Evolutionary conservation across 495 filamentous ascomycete genomes (phyloP).

Genomic region (Beverwykella pulmonaria): DNA sequence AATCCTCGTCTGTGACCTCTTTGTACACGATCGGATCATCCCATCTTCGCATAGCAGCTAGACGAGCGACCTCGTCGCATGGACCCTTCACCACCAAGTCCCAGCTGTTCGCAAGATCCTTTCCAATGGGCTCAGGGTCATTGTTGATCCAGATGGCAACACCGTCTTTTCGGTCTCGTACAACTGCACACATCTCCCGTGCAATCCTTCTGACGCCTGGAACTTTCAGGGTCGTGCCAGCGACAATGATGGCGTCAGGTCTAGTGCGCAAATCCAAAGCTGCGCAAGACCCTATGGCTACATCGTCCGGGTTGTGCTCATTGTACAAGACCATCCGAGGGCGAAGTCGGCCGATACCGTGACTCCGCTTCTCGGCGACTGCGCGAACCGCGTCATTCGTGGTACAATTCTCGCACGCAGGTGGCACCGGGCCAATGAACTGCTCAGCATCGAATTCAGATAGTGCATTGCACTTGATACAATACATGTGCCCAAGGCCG

Average conservation of each 20-base stretch:
- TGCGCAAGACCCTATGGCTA: conserved; percentile 90
- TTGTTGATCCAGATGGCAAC: conserved; percentile 93
- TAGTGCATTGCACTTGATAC: conserved; percentile 83
- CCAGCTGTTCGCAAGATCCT: conserved; percentile 88
- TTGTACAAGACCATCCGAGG: conserved; percentile 97
- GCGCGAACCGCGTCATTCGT: conserved; percentile 74
- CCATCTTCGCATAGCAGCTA: conserved; percentile 74
- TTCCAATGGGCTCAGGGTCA: conserved; percentile 74
- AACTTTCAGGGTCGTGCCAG: conserved; percentile 92
- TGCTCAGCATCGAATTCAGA: conserved; percentile 73
- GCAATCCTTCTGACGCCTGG: conserved; percentile 84
- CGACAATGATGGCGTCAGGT: conserved; percentile 90
- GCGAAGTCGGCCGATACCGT: conserved; percentile 86
- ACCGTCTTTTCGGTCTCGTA: conserved; percentile 80
- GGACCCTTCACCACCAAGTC: conserved; percentile 85
- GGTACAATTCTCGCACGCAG: conserved; percentile 75
- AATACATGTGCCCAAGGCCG: conserved; percentile 92
- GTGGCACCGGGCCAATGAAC: conserved; percentile 82
- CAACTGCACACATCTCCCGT: conserved; percentile 82
- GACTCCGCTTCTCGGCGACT: conserved; percentile 84
- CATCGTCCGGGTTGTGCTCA: conserved; percentile 93
- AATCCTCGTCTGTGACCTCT: conserved; percentile 47
- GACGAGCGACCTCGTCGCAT: conserved; percentile 82
- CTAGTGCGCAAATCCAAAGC: conserved; percentile 78
- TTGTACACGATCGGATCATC: conserved; percentile 62